Evolutionary conservation across 2,329 filamentous ascomycete species (phyloP), one percentile per base, ranked within the genome.

Genomic region (Orbilia oligospora): DNA sequence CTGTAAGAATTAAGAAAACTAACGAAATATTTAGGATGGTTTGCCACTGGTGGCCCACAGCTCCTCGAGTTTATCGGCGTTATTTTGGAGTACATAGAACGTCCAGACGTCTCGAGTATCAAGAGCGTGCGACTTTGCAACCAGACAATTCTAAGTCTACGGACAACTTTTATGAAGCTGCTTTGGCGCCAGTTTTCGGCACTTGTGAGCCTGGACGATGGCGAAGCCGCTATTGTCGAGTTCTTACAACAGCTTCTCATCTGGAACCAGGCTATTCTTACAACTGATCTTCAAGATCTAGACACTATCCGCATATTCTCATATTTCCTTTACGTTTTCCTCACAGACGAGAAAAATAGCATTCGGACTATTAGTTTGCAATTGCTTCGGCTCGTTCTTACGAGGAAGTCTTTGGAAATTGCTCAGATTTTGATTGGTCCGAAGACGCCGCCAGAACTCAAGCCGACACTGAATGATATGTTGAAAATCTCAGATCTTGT

Each of bases 121-220:
- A 99, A 98, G 84, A 93, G 90, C 48, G 94, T 99, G 6, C 89
- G 96, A n/a, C 89, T 99, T 0, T 99, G 96, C 83, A 93, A 89
- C 80, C 93, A 97, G 83, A 92, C 93, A 0, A 90, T 97, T 4
- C 87, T 89, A 3, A 91, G 89, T 0, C 92, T 98, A 55, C 90
- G 93, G 27, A 88, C 88, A 10, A 92, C 91, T 0, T 92, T 99
- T 55, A 88, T 97, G 22, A 90, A 92, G 78, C 89, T 97, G 4
- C 90, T 94, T 4, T 86, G 98, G 18, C 63, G 71, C 12, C 75
- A 61, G 3, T 72, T 78, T 51, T 78, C 75, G 18, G 55, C 68
- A 9, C 27, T 78, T 0, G 18, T 68, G 30, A 78, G 55, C 41
- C 36, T 91, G 38, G 87, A 86, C 0, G 85, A 88, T 1, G 89